phyloP scores from a whole-genome alignment of 345 rosid species.

The Pugionium cornutum region DNA sequence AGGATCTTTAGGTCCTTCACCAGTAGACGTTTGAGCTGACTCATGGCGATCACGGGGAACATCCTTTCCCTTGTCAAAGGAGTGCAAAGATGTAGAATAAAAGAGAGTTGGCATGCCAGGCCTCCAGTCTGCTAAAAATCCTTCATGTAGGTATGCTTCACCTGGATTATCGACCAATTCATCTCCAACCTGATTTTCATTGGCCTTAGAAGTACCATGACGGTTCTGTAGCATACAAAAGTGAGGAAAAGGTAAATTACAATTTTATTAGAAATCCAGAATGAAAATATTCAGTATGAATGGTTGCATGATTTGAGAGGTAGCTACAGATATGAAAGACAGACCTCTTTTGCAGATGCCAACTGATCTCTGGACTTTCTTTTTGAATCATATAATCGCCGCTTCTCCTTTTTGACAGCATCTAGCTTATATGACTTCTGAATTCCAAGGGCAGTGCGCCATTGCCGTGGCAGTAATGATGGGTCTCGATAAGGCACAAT shows the following conservation, averaged over 20 bases:
- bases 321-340: constrained; percentile 29
- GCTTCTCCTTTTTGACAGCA: constrained; percentile 72
- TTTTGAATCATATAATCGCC: constrained; percentile 64
- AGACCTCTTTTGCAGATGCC: constrained; percentile 60
- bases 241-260: constrained; percentile 8
- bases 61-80: constrained; percentile 39
- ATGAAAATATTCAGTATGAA: constrained; percentile 17
- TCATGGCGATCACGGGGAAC: constrained; percentile 32
- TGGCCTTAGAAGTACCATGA: constrained; percentile 48
- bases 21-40: constrained; percentile 24
- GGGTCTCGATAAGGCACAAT: constrained; percentile 89
- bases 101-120: constrained; percentile 48
- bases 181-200: constrained; percentile 58
- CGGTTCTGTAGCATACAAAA: constrained; percentile 49
- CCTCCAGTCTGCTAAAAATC: constrained; percentile 84
- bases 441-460: constrained; percentile 89
- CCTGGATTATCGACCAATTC: constrained; percentile 55
- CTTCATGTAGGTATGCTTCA: constrained; percentile 82
- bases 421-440: constrained; percentile 85
- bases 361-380: constrained; percentile 63
- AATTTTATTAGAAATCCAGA: constrained; percentile 24
- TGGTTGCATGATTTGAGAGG: constrained; percentile 14
- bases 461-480: constrained; percentile 75
- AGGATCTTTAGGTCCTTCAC: constrained; percentile 43
- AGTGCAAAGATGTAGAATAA: constrained; percentile 38